These are phyloP conservation scores for Kernera saxatilis DNA, from an alignment of 345 rosid species.

Conservation along the genomic window DNA sequence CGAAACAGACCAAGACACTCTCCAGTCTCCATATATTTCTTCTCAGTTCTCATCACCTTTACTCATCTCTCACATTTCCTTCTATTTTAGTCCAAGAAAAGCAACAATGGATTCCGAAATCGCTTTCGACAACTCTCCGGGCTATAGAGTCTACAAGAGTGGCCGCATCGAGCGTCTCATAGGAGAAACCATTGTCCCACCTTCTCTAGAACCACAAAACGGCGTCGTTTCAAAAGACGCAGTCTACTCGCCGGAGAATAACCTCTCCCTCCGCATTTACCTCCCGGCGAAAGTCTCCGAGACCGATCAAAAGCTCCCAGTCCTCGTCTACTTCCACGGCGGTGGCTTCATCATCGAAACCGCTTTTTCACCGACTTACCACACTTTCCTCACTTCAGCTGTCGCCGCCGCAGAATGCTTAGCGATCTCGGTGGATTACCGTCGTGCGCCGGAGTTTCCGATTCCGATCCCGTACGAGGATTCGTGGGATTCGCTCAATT, in stretches of 20 bases:
- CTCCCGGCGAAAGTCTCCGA: conserved; percentile 20
- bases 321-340: conserved; percentile 51
- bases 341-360: conserved; percentile 44
- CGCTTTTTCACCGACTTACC: conserved; percentile 31
- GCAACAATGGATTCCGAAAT: conserved; percentile 18
- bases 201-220: conserved; percentile 31
- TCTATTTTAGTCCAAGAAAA: not conserved
- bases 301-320: conserved; percentile 30
- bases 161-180: conserved; percentile 46
- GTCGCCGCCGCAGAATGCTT: conserved; percentile 27
- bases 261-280: conserved; percentile 30
- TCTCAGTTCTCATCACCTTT: not conserved
- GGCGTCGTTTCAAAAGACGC: conserved; percentile 39
- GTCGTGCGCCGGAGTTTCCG: conserved; percentile 56
- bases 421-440: conserved; percentile 40
- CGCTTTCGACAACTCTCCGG: not conserved
- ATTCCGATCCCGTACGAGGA: conserved; percentile 53
- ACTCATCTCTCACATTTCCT: not conserved
- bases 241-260: conserved; percentile 18
- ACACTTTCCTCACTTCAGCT: conserved; percentile 17
- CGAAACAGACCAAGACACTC: no score
- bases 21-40: no score
- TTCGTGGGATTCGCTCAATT: conserved; percentile 45
- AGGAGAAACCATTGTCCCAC: conserved; percentile 27
- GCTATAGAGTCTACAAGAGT: conserved; percentile 23